Evolutionary conservation across 345 rosid species (phyloP).

Genomic region (Rhodamnia argentea): DNA sequence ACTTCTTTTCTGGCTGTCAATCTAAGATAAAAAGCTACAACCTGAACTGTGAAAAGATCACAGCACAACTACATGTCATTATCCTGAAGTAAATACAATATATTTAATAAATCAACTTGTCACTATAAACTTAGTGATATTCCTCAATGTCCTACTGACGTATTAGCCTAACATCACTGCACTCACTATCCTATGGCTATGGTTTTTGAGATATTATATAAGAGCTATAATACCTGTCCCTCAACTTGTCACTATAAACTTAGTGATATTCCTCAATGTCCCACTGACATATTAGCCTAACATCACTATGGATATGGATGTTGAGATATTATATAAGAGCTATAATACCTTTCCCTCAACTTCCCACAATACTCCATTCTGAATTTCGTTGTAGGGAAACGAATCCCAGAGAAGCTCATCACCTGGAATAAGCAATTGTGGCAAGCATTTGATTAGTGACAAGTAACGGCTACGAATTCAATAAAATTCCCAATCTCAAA

Average conservation of each 20-base stretch:
- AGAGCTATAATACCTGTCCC: slow-evolving; percentile 49
- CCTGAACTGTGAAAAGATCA: not conserved
- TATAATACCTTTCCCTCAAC: slow-evolving; percentile 74
- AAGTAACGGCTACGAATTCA: not conserved
- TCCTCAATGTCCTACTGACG: not conserved
- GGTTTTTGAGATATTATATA: not conserved
- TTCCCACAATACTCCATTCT: slow-evolving; percentile 74
- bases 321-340: not conserved
- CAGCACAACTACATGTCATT: not conserved
- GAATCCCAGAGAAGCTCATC: slow-evolving; percentile 98
- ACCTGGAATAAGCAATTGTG: slow-evolving; percentile 20
- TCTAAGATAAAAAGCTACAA: not conserved
- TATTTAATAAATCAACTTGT: not conserved
- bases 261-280: not conserved
- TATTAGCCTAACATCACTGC: not conserved
- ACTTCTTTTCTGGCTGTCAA: not conserved
- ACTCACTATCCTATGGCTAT: not conserved
- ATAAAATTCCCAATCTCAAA: not conserved
- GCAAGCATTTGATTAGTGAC: not conserved
- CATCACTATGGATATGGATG: not conserved
- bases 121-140: not conserved
- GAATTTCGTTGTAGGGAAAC: slow-evolving; percentile 76
- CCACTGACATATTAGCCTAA: not conserved
- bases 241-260: slow-evolving; percentile 32
- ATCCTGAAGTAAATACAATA: not conserved